Evolutionary conservation across 1,139 yeast species (phyloP).

Genomic region (Scheffersomyces illinoinensis): DNA sequence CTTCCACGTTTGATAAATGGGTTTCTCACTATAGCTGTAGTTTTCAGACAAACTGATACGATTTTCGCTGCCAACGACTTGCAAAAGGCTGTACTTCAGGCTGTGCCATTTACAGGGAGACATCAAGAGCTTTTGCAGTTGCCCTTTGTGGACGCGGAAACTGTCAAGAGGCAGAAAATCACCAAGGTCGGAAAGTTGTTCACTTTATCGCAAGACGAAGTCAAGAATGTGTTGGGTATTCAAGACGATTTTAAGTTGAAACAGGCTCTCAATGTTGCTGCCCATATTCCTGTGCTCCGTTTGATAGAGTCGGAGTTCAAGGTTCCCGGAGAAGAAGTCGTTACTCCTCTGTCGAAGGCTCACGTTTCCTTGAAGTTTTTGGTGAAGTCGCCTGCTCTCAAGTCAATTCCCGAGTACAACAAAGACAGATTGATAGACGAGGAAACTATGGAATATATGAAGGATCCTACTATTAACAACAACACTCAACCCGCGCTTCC

Average conservation of each 20-base stretch:
- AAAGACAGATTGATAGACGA: constrained; percentile 39
- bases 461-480: constrained; percentile 70
- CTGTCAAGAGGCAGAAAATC: constrained; percentile 44
- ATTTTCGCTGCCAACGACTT: constrained; percentile 64
- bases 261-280: constrained; percentile 59
- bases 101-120: constrained; percentile 59
- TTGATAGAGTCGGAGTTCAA: constrained; percentile 71
- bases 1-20: constrained; percentile 72
- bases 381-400: constrained; percentile 69
- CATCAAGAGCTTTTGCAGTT: constrained; percentile 74
- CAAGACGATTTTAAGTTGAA: constrained; percentile 44
- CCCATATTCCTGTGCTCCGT: constrained; percentile 67
- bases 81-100: constrained; percentile 75
- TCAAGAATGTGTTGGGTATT: constrained; percentile 58
- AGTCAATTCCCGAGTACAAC: constrained; percentile 53
- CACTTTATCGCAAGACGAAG: constrained; percentile 55
- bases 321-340: constrained; percentile 83
- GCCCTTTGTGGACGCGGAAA: constrained; percentile 61
- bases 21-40: constrained; percentile 76
- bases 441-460: constrained; percentile 64
- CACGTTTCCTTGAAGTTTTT: constrained; percentile 76
- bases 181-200: constrained; percentile 69
- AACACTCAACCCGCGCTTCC: constrained; percentile 68
- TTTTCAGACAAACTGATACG: constrained; percentile 72
- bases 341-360: constrained; percentile 74